Evolutionary conservation across 106 monocot species (phyloP), one percentile per base, ranked within the genome.

Genomic region (Dioscorea dumetorum): DNA sequence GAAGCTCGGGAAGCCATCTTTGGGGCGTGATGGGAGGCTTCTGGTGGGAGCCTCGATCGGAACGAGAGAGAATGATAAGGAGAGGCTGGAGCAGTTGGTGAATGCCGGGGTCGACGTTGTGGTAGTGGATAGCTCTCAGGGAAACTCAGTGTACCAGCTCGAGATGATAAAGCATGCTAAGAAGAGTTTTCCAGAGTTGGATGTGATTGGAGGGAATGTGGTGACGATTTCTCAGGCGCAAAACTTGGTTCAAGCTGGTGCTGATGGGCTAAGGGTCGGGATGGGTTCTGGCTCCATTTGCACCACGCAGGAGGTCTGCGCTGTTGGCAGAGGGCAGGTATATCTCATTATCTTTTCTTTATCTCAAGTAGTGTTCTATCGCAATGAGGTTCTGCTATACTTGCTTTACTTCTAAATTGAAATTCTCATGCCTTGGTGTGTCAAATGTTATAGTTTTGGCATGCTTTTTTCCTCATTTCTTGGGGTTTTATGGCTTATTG

Each of bases 241-340:
- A 71, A 99, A 90, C 80, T 60, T 99, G 75, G 76, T 99, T 16
- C 74, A 85, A 54, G 90, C 90, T 32, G 99, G 93, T 4, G 90
- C 78, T 18, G 99, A 99, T 82, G 99, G 99, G 57, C 76, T 99
- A 77, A 84, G 99, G 32, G 99, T 99, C 13, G 99, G 99, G 49
- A 99, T 93, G 99, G 99, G 99, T 11, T 99, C 99, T 0, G 99
- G 99, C 9, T 99, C 99, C 6, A 99, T 99, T 52, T 99, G 93
- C 67, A 99, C 99, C 4, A 99, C 99, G 4, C 99, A 99, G 82
- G 93, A 99, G 79, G 99, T 99, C 53, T 99, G 99, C 72, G 99
- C 99, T 3, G 99, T 99, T 19, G 93, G 99, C 14, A 76, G 93
- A 78, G 93, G 99, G 51, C 99, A 99, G 99, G 99, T 99, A 81